Conservation (phyloP, 306 rosid genomes). For the Pterocarpus macrocarpus region DNA sequence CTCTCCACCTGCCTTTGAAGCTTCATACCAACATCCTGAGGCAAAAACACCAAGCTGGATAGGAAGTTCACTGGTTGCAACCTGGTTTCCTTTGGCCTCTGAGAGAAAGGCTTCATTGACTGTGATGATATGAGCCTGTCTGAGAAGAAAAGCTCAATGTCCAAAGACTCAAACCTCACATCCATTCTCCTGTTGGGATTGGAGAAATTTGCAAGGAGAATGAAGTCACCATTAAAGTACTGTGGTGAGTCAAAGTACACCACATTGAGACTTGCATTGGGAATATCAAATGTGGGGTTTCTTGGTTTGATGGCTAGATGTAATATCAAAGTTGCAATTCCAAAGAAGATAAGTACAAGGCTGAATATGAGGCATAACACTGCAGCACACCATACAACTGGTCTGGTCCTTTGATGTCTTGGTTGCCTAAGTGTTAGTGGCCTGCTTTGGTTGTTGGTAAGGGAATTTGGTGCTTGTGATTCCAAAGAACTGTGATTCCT, state of each 20-base stretch:
- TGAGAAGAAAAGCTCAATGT: constrained; percentile 71
- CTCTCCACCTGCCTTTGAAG: constrained; percentile 76
- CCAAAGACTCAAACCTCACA: constrained; percentile 69
- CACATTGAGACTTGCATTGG: constrained; percentile 79
- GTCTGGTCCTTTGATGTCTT: constrained; percentile 69
- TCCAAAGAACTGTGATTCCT: constrained; percentile 40
- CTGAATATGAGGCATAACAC: constrained; percentile 78
- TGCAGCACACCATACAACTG: constrained; percentile 80
- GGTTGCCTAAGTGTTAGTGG: constrained; percentile 55
- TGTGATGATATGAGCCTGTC: constrained; percentile 77
- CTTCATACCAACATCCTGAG: constrained; percentile 72
- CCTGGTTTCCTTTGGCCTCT: constrained; percentile 66
- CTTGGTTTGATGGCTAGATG: constrained; percentile 75
- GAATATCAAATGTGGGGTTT: constrained; percentile 73
- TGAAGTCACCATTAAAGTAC: constrained; percentile 84
- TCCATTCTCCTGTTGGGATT: constrained; percentile 80
- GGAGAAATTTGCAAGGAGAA: constrained; percentile 78
- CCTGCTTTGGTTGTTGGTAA: constrained; percentile 45
- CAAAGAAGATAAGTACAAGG: constrained; percentile 79
- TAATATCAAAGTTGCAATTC: constrained; percentile 72
- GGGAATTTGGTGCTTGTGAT: constrained; percentile 34
- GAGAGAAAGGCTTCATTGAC: constrained; percentile 69
- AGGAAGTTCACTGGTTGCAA: constrained; percentile 69
- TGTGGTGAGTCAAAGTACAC: constrained; percentile 81
- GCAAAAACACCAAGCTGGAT: constrained; percentile 86